Conservation (phyloP, 768 basidiomycete genomes). For the Tylopilus sp. region DNA sequence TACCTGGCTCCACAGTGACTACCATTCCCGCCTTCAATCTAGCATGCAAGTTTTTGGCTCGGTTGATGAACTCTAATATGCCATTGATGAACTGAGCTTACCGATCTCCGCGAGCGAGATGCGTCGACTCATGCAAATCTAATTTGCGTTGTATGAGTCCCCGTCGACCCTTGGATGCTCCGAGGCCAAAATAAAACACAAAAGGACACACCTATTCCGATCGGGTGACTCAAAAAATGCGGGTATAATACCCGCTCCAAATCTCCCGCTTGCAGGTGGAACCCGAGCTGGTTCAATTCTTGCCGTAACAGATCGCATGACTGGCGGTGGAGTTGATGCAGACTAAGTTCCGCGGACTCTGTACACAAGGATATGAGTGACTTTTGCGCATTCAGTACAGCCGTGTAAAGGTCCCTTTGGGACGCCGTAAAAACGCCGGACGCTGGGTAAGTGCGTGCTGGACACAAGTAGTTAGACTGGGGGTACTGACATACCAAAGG, state of each 20-base stretch:
- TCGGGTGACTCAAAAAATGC: conserved; percentile 88
- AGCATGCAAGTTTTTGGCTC: conserved; percentile 5
- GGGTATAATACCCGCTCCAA: conserved; percentile 80
- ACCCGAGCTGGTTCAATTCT: conserved; percentile 69
- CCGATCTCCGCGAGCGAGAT: conserved; percentile 54
- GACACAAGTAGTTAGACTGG: conserved; percentile 5
- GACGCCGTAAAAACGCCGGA: conserved; percentile 75
- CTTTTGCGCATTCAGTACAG: conserved; percentile 72
- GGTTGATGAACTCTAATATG: conserved; percentile 3
- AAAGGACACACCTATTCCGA: conserved; percentile 71
- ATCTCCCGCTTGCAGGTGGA: conserved; percentile 44
- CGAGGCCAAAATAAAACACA: background rate
- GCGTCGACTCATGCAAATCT: conserved; percentile 88
- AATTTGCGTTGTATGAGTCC: conserved; percentile 12
- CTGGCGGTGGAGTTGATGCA: conserved; percentile 75
- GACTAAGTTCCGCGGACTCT: conserved; percentile 49
- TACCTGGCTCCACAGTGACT: conserved; percentile 87
- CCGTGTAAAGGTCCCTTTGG: conserved; percentile 83
- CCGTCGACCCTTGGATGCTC: conserved; percentile 5
- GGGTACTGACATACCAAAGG: background rate
- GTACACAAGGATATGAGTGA: conserved; percentile 59
- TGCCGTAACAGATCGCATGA: conserved; percentile 63
- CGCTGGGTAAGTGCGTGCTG: conserved; percentile 86
- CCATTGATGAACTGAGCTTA: conserved; percentile 31
- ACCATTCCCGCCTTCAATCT: conserved; percentile 86